Evolutionary conservation across 2,329 filamentous ascomycete species (phyloP).

Genomic region (Erysiphe pulchra): DNA sequence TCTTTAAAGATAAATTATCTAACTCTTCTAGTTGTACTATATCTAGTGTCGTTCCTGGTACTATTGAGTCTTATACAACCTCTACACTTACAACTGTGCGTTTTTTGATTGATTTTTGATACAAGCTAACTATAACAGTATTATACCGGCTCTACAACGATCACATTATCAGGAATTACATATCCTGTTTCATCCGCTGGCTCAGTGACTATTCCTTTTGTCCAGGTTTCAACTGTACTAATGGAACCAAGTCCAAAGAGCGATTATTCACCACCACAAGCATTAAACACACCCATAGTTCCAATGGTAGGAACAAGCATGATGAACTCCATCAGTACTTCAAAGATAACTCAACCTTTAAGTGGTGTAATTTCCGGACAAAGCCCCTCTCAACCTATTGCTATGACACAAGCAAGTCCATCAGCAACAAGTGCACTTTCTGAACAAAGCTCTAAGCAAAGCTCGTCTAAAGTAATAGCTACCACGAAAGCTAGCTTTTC

Average conservation of each 20-base stretch:
- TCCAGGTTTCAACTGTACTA: background rate
- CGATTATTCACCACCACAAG: background rate
- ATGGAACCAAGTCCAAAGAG: background rate
- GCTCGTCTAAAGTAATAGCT: constrained; percentile 1
- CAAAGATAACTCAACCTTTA: background rate
- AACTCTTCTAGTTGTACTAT: constrained; percentile 3
- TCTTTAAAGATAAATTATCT: background rate
- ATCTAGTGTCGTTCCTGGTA: constrained; percentile 2
- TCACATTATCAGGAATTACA: constrained; percentile 19
- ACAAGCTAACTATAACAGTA: background rate
- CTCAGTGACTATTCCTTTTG: background rate
- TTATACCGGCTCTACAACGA: constrained; percentile 15
- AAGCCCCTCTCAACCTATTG: background rate
- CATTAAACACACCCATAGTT: background rate
- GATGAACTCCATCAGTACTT: background rate
- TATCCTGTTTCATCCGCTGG: constrained; percentile 17
- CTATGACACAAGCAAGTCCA: background rate
- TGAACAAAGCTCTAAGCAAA: constrained; percentile 1
- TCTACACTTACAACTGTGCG: constrained; percentile 9
- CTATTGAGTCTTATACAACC: constrained; percentile 2
- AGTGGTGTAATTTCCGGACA: background rate
- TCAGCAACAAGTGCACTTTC: constrained; percentile 1
- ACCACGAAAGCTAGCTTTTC: constrained; percentile 2
- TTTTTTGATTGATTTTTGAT: constrained; percentile 12
- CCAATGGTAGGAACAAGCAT: background rate